Evolutionary conservation across 345 rosid species (phyloP).

Genomic region (Rhodomyrtus tomentosa): DNA sequence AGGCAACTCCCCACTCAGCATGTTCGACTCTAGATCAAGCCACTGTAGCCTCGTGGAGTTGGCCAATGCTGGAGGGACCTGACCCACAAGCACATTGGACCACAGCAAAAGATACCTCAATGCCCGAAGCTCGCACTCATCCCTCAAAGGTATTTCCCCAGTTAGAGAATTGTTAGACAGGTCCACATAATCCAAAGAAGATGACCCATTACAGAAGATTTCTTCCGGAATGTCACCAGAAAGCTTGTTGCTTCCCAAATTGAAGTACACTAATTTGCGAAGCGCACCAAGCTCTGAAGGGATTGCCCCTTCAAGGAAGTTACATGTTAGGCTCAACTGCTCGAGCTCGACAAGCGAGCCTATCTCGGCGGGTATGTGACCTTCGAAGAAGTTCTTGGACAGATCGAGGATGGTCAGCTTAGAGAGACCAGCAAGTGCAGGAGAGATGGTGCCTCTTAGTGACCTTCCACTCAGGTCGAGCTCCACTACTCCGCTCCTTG

Average conservation of each 20-base stretch:
- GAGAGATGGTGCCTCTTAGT: conserved; percentile 53
- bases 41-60: conserved; percentile 65
- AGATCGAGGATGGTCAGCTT: conserved; percentile 56
- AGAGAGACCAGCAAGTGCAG: conserved; percentile 50
- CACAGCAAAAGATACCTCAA: conserved; percentile 66
- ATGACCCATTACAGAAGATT: conserved; percentile 56
- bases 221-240: conserved; percentile 37
- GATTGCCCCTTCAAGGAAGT: conserved; percentile 53
- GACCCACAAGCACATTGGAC: conserved; percentile 59
- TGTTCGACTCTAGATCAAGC: conserved; percentile 76
- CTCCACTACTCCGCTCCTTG: conserved; percentile 16
- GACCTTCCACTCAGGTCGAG: conserved; percentile 54
- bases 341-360: conserved; percentile 37
- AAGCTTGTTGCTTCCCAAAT: conserved; percentile 50
- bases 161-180: conserved; percentile 69
- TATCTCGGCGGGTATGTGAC: conserved; percentile 52
- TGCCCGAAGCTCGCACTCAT: conserved; percentile 35
- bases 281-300: conserved; percentile 49
- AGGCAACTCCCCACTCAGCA: conserved; percentile 65
- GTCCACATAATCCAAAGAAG: conserved; percentile 55
- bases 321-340: conserved; percentile 56
- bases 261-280: conserved; percentile 36
- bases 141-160: conserved; percentile 45
- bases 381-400: conserved; percentile 57
- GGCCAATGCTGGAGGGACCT: conserved; percentile 44